Base-by-base conservation (phyloP, 2,329 filamentous ascomycete species). In the Colletotrichum viniferum region DNA sequence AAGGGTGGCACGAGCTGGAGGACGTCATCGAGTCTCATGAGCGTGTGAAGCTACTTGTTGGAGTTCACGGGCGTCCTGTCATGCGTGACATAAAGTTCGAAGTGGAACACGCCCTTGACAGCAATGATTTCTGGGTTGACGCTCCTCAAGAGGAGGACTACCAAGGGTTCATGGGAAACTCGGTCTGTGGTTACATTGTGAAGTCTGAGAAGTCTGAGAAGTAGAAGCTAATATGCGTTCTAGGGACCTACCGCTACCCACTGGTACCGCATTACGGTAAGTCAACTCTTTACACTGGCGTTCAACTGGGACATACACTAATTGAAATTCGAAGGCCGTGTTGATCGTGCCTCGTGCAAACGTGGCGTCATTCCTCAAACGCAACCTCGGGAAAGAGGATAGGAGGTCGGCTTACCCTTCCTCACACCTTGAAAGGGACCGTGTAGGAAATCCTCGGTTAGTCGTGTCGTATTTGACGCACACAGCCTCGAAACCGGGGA, bases 141-240 rank as follows among this genome's bases (percentile, higher is more conserved):
- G 8, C 78, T 1, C 56, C 71, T 0, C 74, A 74, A 0, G 73
- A 80, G 13, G 79, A 82, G 62, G 73, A 79, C 0, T 81, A 82
- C 36, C 76, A 80, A 67, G 78, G 79, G 8, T 82, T 77, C 26
- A 80, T 77, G 77, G 81, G 81, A 1, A 82, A 82, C 60, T 79
- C 9, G 36, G 82, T 84, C 34, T 30, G 77, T 68, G 38, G 48
- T 13, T 14, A 48, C 43, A 3, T 30, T 32, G 7, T 69, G 30
- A 34, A 21, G n/a, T 48, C 43, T 48, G 43, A 13, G 30, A 34
- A 21, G n/a, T 48, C 43, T 48, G 43, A 13, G n/a, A n/a, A 24
- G 5, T 2, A 21, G 13, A 28, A 18, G 32, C 18, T 61, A 32
- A 34, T 6, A 1, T 14, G n/a, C 3, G n/a, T 34, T 30, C 12